These are phyloP conservation scores for Raddia distichophylla DNA, from an alignment of 176 grass and related monocot species.

Conservation along the genomic window DNA sequence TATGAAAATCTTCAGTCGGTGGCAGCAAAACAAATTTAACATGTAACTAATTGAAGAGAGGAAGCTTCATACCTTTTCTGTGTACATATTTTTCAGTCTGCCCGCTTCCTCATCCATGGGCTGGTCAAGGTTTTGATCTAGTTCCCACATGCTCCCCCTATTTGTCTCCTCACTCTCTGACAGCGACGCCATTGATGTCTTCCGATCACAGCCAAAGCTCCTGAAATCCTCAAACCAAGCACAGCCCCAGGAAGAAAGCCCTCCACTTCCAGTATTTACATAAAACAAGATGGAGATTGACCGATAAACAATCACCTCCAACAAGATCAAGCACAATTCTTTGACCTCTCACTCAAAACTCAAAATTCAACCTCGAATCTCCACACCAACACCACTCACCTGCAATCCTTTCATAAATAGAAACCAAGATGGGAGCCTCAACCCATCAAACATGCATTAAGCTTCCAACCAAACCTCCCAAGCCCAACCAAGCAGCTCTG, in stretches of 20 bases:
- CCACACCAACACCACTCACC: background rate
- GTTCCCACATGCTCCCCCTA: conserved; percentile 90
- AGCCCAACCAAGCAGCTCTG: background rate
- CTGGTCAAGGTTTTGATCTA: conserved; percentile 95
- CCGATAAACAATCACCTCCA: background rate
- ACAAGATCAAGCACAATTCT: background rate
- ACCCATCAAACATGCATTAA: background rate
- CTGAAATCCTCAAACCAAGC: conserved; percentile 25
- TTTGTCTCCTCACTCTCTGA: conserved; percentile 57
- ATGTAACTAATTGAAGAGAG: conserved; percentile 19
- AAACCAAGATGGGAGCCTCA: background rate
- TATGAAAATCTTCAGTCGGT: background rate
- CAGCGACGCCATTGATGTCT: conserved; percentile 65
- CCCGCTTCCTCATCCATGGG: conserved; percentile 98
- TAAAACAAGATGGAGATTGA: background rate
- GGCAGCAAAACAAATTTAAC: conserved; percentile 9
- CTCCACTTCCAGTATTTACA: conserved; percentile 6
- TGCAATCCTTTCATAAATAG: background rate
- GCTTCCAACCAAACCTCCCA: conserved; percentile 15
- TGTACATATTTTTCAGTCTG: conserved; percentile 79
- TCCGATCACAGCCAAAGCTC: background rate
- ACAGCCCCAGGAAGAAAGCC: background rate
- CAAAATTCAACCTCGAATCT: conserved; percentile 7
- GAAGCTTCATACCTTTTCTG: conserved; percentile 76
- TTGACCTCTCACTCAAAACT: conserved; percentile 4